These are phyloP conservation scores for Neobulgaria alba DNA, from an alignment of 2,329 filamentous ascomycete species.

Conservation along the genomic window DNA sequence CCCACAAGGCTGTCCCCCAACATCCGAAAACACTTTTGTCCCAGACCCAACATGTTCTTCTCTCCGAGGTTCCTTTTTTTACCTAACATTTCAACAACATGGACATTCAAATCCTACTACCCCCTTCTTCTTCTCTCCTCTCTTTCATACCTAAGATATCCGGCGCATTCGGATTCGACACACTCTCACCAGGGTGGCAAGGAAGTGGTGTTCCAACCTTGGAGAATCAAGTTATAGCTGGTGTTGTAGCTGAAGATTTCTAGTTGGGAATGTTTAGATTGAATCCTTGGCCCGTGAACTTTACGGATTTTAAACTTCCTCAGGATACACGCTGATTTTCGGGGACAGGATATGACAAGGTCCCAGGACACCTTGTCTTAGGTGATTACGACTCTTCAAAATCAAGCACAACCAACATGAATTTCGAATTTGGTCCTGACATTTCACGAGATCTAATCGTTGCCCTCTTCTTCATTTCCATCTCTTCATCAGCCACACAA, in stretches of 20 bases:
- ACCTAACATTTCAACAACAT: slow-evolving; percentile 46
- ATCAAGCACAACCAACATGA: slow-evolving; percentile 30
- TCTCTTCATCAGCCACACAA: slow-evolving; percentile 1
- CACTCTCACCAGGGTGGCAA: slow-evolving; percentile 13
- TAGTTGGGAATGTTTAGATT: slow-evolving; percentile 32
- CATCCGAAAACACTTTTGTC: slow-evolving; percentile 31
- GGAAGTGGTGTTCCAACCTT: slow-evolving; percentile 18
- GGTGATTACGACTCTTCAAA: slow-evolving; percentile 34
- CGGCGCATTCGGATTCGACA: slow-evolving; percentile 18
- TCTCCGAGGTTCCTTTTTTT: slow-evolving; percentile 52
- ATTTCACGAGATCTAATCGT: slow-evolving; percentile 31
- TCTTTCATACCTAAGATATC: slow-evolving; percentile 12
- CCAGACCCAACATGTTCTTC: too few species aligned
- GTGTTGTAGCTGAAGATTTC: slow-evolving; percentile 13
- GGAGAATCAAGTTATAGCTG: slow-evolving; percentile 11
- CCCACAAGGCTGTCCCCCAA: slow-evolving; percentile 40
- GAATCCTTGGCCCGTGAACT: slow-evolving; percentile 32
- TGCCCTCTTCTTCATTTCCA: slow-evolving; percentile 21
- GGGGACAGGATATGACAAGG: slow-evolving; percentile 26
- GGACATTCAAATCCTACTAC: slow-evolving; percentile 29
- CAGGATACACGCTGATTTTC: slow-evolving; percentile 30
- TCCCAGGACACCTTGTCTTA: slow-evolving; percentile 31
- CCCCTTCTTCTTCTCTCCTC: slow-evolving; percentile 9
- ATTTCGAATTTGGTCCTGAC: slow-evolving; percentile 32
- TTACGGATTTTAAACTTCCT: slow-evolving; percentile 30